These are phyloP conservation scores for Solanum bulbocastanum DNA, from an alignment of 257 asterid species.

Conservation along the genomic window DNA sequence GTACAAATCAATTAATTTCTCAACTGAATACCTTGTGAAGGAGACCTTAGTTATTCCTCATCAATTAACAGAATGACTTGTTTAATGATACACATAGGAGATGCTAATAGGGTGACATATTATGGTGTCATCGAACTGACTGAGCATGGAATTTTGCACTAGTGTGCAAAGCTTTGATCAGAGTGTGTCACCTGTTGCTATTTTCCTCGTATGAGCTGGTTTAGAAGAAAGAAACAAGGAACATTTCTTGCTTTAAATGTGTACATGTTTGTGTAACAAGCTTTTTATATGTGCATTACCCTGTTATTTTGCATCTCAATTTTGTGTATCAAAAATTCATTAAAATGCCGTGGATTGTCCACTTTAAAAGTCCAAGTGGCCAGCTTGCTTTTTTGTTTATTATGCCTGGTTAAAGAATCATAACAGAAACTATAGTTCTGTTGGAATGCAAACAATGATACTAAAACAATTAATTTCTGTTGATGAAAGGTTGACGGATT, in stretches of 20 bases:
- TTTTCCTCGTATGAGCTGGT: neutral
- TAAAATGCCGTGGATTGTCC: neutral
- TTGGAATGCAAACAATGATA: neutral
- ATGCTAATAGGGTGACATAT: neutral
- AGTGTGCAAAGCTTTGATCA: neutral
- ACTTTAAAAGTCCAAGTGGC: neutral
- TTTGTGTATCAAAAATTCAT: neutral
- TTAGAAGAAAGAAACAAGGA: neutral
- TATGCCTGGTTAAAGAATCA: neutral
- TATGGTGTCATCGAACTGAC: neutral
- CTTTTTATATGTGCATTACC: neutral
- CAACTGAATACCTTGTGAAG: neutral
- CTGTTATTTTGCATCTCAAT: neutral
- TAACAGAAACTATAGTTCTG: neutral
- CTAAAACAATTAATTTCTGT: neutral
- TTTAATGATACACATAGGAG: neutral
- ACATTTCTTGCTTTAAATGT: neutral
- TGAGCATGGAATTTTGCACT: neutral
- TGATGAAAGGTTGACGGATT: constrained; percentile 34
- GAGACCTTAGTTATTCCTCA: neutral
- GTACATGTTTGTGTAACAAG: neutral
- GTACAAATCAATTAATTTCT: neutral
- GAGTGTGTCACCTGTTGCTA: neutral
- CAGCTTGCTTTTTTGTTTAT: neutral
- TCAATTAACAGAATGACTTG: neutral